phyloP scores from a whole-genome alignment of 371 early-diverging fungal genomes.

The Circinella umbellata region DNA sequence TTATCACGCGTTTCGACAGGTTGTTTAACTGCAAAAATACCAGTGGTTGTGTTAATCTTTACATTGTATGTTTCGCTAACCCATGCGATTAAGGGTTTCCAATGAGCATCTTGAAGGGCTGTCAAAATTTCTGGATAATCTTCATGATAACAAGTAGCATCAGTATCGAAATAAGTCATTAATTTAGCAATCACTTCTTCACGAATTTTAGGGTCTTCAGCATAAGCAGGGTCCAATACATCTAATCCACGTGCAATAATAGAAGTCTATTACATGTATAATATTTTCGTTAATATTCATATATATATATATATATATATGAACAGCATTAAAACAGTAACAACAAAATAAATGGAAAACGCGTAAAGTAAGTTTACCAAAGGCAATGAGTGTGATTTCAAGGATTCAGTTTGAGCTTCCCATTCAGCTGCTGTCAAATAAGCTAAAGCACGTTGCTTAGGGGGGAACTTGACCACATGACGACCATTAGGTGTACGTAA shows the following conservation, averaged over 20 bases:
- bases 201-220: constrained; percentile 49
- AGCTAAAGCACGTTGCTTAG: constrained; percentile 68
- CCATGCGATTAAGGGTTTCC: constrained; percentile 88
- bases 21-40: constrained; percentile 75
- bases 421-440: constrained; percentile 90
- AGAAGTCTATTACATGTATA: constrained; percentile 67
- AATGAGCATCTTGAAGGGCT: constrained; percentile 78
- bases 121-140: constrained; percentile 77
- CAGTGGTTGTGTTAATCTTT: constrained; percentile 74
- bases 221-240: constrained; percentile 55
- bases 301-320: too few species aligned
- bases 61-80: constrained; percentile 65
- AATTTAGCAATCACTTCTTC: constrained; percentile 76
- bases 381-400: constrained; percentile 87
- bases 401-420: constrained; percentile 81
- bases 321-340: not conserved
- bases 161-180: constrained; percentile 84
- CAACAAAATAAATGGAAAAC: not conserved
- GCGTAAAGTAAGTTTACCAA: constrained; percentile 57
- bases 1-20: constrained; percentile 59
- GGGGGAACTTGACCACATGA: constrained; percentile 64
- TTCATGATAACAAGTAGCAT: constrained; percentile 88
- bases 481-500: constrained; percentile 85
- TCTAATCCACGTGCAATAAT: constrained; percentile 85
- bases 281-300: too few species aligned